A percentile compares a stretch with the other conserved stretches of the same genome.
Conservation (phyloP, 208 protist species). For the Acanthamoeba culbertsoni region DNA sequence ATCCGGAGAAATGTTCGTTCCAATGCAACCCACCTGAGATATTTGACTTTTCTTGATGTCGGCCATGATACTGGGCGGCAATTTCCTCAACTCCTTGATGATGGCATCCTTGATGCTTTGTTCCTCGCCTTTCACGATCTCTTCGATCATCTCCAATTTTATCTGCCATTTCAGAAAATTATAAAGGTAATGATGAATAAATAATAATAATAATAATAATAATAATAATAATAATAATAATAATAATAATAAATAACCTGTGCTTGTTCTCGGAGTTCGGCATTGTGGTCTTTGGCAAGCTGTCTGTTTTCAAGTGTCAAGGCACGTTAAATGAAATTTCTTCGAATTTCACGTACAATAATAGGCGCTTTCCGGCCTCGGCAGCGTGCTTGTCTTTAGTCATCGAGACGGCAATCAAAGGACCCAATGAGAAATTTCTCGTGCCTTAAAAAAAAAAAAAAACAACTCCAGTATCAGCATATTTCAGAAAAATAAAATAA, state of each 20-base stretch:
- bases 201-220: not conserved
- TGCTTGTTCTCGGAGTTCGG: too few species aligned
- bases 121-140: not conserved
- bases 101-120: not conserved
- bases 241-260: not conserved
- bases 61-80: not conserved
- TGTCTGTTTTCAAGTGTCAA: too few species aligned
- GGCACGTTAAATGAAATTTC: not conserved
- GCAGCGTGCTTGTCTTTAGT: not conserved
- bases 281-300: too few species aligned
- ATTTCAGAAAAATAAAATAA: not conserved
- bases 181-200: not conserved
- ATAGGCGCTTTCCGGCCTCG: not conserved
- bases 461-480: not conserved
- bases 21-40: not conserved
- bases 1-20: too few species aligned
- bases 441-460: not conserved
- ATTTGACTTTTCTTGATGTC: not conserved
- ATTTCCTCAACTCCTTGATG: not conserved
- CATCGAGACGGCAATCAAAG: not conserved
- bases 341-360: not conserved
- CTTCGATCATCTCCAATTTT: not conserved
- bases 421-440: not conserved
- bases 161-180: not conserved
- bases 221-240: not conserved